phyloP scores from a whole-genome alignment of 202 grass and related monocot species.

The Panicum virgatum region DNA sequence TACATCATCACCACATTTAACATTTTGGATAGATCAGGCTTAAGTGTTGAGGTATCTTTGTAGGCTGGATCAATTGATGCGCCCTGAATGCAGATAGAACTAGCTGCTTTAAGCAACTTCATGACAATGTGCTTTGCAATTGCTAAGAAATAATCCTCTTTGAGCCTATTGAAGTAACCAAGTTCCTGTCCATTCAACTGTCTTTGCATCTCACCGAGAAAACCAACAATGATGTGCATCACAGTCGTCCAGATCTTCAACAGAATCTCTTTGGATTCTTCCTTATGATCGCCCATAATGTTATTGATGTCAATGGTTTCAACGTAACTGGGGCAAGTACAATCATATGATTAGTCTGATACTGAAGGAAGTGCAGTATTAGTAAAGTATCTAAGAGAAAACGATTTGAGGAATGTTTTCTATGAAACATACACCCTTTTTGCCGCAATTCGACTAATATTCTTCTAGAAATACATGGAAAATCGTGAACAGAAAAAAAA shows the following conservation, averaged over 20 bases:
- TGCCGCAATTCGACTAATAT: no score
- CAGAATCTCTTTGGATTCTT: conserved; percentile 2
- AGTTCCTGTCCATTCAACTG: neutral
- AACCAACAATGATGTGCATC: neutral
- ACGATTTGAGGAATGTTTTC: no score
- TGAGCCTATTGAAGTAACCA: neutral
- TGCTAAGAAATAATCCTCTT: conserved; percentile 24
- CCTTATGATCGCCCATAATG: neutral
- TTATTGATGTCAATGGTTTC: conserved; percentile 19
- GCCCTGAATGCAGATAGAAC: neutral
- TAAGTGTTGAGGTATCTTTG: neutral
- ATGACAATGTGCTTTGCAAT: neutral
- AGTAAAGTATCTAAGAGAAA: no score
- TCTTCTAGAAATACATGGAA: no score
- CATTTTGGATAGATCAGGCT: conserved; percentile 2
- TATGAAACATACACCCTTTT: no score
- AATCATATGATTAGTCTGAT: neutral
- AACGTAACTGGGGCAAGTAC: neutral
- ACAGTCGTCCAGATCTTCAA: neutral
- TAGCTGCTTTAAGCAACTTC: conserved; percentile 11
- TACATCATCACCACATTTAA: conserved; percentile 4
- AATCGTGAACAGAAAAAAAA: no score
- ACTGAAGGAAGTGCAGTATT: neutral
- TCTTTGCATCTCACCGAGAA: conserved; percentile 17
- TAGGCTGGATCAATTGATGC: neutral